Base-by-base conservation (phyloP, 176 grass and related monocot species). In the Aegilops umbellulata region DNA sequence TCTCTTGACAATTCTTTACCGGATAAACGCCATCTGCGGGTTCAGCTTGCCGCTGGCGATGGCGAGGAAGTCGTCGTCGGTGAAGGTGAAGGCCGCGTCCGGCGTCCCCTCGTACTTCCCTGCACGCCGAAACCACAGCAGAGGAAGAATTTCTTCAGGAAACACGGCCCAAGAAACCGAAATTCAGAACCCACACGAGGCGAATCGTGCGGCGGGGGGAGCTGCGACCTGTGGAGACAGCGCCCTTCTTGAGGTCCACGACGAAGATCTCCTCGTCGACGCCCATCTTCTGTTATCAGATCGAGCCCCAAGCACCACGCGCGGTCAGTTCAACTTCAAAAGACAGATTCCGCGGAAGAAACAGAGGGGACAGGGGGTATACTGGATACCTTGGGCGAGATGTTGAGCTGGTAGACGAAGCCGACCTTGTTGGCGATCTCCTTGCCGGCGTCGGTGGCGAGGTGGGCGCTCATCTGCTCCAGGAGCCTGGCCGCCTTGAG, bases 251-350 rank as follows among this genome's bases (percentile, higher is more conserved):
- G 81, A 98, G 96, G 80, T 98, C 93, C 74, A 95, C 91, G 38
- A 95, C 93, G 74, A 92, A 98, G 84, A 95, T 81, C 88, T 95
- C 96, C 90, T 98, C 93, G 73, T 98, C 90, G 11, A 92, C 71
- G 44, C 91, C 90, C 89, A 95, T 58, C 88, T 91, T 98, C 91
- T 98, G 86, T 32, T 2, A 53, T 53, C 6, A 86, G 31, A 55
- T 76, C 73, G 46, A 2, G n/a, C n/a, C n/a, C n/a, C n/a, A n/a
- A n/a, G n/a, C n/a, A n/a, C n/a, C n/a, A n/a, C n/a, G n/a, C n/a
- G n/a, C n/a, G n/a, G n/a, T n/a, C n/a, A n/a, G n/a, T n/a, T n/a
- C n/a, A n/a, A n/a, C n/a, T n/a, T n/a, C n/a, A n/a, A n/a, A n/a
- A n/a, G n/a, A n/a, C n/a, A n/a, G n/a, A 88, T 65, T 25, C 60